Percentiles rank a stretch among this genome's conserved stretches.
These are phyloP conservation scores for Carex littledalei DNA, from an alignment of 176 grass and related monocot genomes.

Conservation along the genomic window DNA sequence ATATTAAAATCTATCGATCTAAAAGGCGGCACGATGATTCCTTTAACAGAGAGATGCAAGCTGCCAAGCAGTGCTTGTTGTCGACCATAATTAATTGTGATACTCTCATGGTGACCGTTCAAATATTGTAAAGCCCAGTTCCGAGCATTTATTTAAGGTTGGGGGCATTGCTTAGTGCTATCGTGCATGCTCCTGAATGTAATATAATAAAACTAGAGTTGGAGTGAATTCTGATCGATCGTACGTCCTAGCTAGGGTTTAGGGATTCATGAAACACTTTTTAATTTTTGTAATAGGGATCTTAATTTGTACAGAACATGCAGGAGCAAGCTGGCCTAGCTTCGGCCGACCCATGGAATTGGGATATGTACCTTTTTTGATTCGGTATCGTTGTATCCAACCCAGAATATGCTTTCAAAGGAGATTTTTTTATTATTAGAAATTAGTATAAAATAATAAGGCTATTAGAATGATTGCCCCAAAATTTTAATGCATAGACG, in stretches of 20 bases:
- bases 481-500: too few species aligned
- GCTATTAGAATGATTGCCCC: too few species aligned
- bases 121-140: background rate
- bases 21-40: background rate
- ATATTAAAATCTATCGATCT: conserved; percentile 11
- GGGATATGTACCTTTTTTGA: background rate
- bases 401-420: background rate
- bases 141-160: background rate
- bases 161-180: background rate
- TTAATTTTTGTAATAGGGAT: background rate
- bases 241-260: background rate
- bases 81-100: conserved; percentile 3
- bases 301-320: background rate
- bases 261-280: background rate
- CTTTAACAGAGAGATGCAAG: conserved; percentile 11
- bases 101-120: background rate
- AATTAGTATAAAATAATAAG: too few species aligned
- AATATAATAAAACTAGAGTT: background rate
- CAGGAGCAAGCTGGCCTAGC: background rate
- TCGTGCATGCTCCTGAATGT: background rate
- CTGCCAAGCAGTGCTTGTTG: background rate
- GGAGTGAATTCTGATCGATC: background rate
- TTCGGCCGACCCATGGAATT: background rate
- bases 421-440: too few species aligned
- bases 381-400: background rate